phyloP scores from a whole-genome alignment of 495 filamentous ascomycete genomes.

The Bathelium albidoporum region DNA sequence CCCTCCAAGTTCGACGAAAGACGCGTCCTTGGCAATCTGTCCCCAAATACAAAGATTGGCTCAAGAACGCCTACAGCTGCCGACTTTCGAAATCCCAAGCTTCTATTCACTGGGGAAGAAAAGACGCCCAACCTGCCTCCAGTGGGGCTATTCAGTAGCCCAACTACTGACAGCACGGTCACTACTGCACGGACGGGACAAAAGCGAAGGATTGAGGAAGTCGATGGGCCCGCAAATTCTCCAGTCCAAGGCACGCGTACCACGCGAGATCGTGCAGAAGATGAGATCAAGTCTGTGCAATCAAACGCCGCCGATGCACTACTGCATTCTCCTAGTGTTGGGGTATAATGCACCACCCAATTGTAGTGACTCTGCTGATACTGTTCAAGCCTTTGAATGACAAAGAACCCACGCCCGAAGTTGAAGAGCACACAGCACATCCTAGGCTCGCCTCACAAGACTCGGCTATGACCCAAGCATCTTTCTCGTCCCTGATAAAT shows the following conservation, averaged over 20 bases:
- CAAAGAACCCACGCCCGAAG: neutral
- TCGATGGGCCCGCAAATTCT: neutral
- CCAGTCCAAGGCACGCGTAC: neutral
- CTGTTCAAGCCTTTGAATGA: neutral
- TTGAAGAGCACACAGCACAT: neutral
- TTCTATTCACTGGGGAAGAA: neutral
- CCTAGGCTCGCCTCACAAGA: neutral
- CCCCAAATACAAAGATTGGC: slow-evolving; percentile 10
- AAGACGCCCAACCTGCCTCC: slow-evolving; percentile 14
- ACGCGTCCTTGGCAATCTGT: slow-evolving; percentile 14
- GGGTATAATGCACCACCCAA: neutral
- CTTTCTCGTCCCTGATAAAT: slow-evolving; percentile 28
- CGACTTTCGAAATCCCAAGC: neutral
- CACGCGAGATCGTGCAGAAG: neutral
- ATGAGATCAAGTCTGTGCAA: slow-evolving; percentile 2
- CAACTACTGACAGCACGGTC: neutral
- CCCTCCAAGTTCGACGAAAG: slow-evolving; percentile 2
- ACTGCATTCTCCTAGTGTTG: neutral
- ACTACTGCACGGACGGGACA: slow-evolving; percentile 8
- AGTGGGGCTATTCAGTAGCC: slow-evolving; percentile 7
- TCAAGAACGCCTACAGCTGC: neutral
- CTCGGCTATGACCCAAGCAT: slow-evolving; percentile 11
- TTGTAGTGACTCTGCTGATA: neutral
- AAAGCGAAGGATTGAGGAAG: slow-evolving; percentile 10
- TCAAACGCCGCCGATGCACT: neutral